A percentile compares a stretch with the other conserved stretches of the same genome.
These are phyloP conservation scores for Ramaria sp. DNA, from an alignment of 768 basidiomycete species.

Conservation along the genomic window DNA sequence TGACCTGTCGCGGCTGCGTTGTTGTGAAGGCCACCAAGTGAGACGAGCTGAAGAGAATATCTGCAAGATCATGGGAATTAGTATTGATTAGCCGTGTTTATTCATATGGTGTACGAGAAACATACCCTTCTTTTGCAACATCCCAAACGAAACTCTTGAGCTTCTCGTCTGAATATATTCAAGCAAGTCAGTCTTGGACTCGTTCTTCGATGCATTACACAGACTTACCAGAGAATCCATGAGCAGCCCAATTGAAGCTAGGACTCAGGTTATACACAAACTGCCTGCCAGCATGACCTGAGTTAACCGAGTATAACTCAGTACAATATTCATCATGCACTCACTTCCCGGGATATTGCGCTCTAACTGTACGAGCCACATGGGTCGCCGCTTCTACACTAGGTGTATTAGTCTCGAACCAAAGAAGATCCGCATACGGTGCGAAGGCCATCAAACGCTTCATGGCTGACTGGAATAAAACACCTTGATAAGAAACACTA, in stretches of 20 bases:
- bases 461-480: constrained; percentile 50
- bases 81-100: constrained; percentile 7
- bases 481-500: neutral
- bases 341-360: constrained; percentile 62
- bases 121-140: constrained; percentile 75
- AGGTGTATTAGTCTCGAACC: constrained; percentile 90
- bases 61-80: constrained; percentile 24
- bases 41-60: constrained; percentile 83
- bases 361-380: constrained; percentile 68
- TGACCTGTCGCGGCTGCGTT: constrained; percentile 68
- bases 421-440: constrained; percentile 80
- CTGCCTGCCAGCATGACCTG: constrained; percentile 35
- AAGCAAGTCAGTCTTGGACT: neutral
- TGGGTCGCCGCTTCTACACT: constrained; percentile 67
- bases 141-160: constrained; percentile 86
- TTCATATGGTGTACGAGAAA: neutral
- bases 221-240: constrained; percentile 57
- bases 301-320: neutral
- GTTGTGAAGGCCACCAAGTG: constrained; percentile 82
- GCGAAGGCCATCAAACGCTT: constrained; percentile 72
- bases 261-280: constrained; percentile 92
- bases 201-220: neutral
- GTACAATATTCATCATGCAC: constrained; percentile 12
- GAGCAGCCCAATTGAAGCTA: constrained; percentile 85
- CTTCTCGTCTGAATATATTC: constrained; percentile 38